Evolutionary conservation across 2,329 filamentous ascomycete species (phyloP).

Genomic region (Arthrobotrys musiformis): DNA sequence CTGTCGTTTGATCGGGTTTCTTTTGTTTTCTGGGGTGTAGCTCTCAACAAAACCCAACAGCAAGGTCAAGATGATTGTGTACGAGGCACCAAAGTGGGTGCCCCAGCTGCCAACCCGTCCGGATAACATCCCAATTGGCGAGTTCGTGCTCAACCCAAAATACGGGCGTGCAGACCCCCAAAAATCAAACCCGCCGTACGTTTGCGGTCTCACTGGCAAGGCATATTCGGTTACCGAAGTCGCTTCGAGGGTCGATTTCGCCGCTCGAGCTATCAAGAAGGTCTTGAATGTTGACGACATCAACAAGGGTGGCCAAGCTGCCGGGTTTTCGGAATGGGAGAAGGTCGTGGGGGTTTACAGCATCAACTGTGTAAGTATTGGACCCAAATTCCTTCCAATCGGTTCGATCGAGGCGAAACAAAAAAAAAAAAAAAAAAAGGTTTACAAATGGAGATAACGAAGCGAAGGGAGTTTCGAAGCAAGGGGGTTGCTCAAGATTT

Average conservation of each 20-base stretch:
- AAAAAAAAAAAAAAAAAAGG: not conserved
- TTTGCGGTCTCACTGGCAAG: constrained; percentile 78
- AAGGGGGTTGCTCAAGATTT: too few species aligned
- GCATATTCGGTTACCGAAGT: constrained; percentile 74
- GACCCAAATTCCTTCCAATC: not conserved
- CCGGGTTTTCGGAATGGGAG: constrained; percentile 73
- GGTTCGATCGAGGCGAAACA: too few species aligned
- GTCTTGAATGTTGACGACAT: constrained; percentile 75
- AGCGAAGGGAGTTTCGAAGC: not conserved
- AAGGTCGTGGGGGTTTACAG: constrained; percentile 81
- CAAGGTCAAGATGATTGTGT: constrained; percentile 64
- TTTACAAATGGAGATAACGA: not conserved
- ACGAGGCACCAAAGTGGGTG: constrained; percentile 63
- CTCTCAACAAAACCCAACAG: not conserved
- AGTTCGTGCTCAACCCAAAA: constrained; percentile 80
- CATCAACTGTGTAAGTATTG: constrained; percentile 77
- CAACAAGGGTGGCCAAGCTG: constrained; percentile 68
- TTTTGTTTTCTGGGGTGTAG: too few species aligned
- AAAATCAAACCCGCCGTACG: constrained; percentile 76
- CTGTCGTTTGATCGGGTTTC: not conserved
- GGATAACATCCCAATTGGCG: constrained; percentile 77
- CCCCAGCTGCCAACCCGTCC: constrained; percentile 69
- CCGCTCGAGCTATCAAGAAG: constrained; percentile 76
- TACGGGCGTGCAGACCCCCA: constrained; percentile 74
- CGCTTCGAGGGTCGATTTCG: constrained; percentile 72